Percentiles rank a stretch among this genome's conserved stretches.
These are phyloP conservation scores for Microdochium bolleyi DNA, from an alignment of 2,329 filamentous ascomycete species.

Conservation along the genomic window DNA sequence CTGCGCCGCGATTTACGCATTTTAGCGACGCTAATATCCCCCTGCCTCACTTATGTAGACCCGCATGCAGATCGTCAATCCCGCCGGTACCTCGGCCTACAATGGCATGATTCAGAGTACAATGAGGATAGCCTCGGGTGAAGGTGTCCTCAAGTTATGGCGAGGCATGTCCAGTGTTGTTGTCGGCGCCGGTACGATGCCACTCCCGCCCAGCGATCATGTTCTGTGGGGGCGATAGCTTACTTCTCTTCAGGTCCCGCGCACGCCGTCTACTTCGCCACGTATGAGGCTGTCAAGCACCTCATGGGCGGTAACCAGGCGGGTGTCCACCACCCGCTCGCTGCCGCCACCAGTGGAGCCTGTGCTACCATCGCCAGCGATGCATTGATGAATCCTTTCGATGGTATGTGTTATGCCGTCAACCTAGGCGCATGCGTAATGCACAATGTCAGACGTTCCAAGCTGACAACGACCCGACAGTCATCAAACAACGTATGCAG, in stretches of 20 bases:
- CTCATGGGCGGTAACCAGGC: slow-evolving; percentile 85
- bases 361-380: slow-evolving; percentile 95
- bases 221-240: slow-evolving; percentile 7
- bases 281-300: slow-evolving; percentile 96
- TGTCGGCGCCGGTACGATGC: slow-evolving; percentile 73
- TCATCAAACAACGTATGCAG: slow-evolving; percentile 99
- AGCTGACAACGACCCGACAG: slow-evolving; percentile 34
- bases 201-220: background rate
- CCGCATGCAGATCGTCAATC: slow-evolving; percentile 93
- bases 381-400: slow-evolving; percentile 98
- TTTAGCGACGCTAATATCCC: background rate
- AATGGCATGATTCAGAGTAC: slow-evolving; percentile 87
- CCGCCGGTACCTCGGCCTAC: slow-evolving; percentile 72
- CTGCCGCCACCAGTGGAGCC: slow-evolving; percentile 88
- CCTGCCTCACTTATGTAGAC: slow-evolving; percentile 50
- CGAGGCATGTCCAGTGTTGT: slow-evolving; percentile 94
- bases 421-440: background rate
- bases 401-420: slow-evolving; percentile 53
- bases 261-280: slow-evolving; percentile 96
- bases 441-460: background rate
- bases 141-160: slow-evolving; percentile 90
- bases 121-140: slow-evolving; percentile 81
- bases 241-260: slow-evolving; percentile 62
- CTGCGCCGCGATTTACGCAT: background rate
- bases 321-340: slow-evolving; percentile 84